These are phyloP conservation scores for Metschnikowia similis DNA, from an alignment of 805 yeast genomes.

Conservation along the genomic window DNA sequence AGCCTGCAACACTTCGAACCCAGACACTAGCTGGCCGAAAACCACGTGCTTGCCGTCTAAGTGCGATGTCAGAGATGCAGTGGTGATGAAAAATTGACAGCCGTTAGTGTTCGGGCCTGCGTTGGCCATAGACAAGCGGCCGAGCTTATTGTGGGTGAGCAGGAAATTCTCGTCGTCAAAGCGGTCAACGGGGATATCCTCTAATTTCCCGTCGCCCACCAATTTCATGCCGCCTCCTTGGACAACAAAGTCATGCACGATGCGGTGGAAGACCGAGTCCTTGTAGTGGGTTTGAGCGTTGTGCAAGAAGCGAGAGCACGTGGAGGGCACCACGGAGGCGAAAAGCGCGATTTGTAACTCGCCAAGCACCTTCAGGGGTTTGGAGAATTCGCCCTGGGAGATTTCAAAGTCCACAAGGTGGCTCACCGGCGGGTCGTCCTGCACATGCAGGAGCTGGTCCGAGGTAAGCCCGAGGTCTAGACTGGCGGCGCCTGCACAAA, in stretches of 20 bases:
- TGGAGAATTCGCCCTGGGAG: constrained; percentile 21
- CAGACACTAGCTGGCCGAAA: constrained; percentile 25
- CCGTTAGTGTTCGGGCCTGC: constrained; percentile 23
- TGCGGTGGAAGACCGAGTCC: constrained; percentile 28
- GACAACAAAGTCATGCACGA: constrained; percentile 33
- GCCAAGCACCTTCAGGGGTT: constrained; percentile 28
- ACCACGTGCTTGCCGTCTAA: constrained; percentile 26
- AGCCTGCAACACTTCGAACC: constrained; percentile 16
- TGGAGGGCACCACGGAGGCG: constrained; percentile 18
- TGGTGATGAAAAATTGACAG: constrained; percentile 23
- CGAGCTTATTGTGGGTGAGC: constrained; percentile 26
- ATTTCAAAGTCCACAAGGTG: constrained; percentile 43
- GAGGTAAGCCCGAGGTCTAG: constrained; percentile 11
- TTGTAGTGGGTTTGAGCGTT: constrained; percentile 24
- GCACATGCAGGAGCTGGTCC: constrained; percentile 19
- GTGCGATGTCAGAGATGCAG: constrained; percentile 7
- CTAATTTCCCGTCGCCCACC: constrained; percentile 16
- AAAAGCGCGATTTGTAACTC: constrained; percentile 26
- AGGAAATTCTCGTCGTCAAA: constrained; percentile 25
- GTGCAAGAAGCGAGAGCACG: constrained; percentile 33
- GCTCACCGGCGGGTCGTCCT: constrained; percentile 47
- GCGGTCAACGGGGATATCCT: constrained; percentile 21
- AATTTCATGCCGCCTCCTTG: constrained; percentile 34
- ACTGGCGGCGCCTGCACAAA: constrained; percentile 1
- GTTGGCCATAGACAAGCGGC: constrained; percentile 30